Evolutionary conservation across 2,329 filamentous ascomycete genomes (phyloP).

Genomic region (Diaporthe longicolla): DNA sequence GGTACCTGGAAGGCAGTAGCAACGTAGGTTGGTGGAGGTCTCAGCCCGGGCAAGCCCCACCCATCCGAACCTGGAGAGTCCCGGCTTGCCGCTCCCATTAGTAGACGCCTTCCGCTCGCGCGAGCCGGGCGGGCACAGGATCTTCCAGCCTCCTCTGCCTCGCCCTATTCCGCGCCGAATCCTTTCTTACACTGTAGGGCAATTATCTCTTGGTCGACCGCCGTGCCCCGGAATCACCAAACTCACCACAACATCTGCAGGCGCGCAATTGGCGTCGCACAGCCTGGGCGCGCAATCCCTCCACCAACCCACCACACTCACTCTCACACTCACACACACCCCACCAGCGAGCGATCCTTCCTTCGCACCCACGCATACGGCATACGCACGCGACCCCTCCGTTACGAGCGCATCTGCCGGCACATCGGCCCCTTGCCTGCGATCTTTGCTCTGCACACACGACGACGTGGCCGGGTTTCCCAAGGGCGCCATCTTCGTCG

Average conservation of each 20-base stretch:
- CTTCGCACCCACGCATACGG: neutral
- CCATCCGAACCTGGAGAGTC: slow-evolving; percentile 28
- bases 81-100: slow-evolving; percentile 34
- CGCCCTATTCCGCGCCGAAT: slow-evolving; percentile 37
- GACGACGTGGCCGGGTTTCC: slow-evolving; percentile 7
- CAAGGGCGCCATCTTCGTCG: slow-evolving; percentile 30
- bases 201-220: neutral
- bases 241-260: slow-evolving; percentile 22
- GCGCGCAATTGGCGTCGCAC: slow-evolving; percentile 39
- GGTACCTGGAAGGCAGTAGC: slow-evolving; percentile 15
- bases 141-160: slow-evolving; percentile 31
- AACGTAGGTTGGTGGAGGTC: slow-evolving; percentile 31
- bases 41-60: slow-evolving; percentile 32
- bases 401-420: slow-evolving; percentile 24
- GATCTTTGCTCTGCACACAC: neutral
- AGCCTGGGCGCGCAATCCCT: slow-evolving; percentile 13
- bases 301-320: too few relatives aligned
- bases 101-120: slow-evolving; percentile 38
- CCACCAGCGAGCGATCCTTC: slow-evolving; percentile 4
- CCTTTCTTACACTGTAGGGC: slow-evolving; percentile 2
- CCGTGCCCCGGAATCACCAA: slow-evolving; percentile 22
- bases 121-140: slow-evolving; percentile 16
- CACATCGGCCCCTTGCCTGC: slow-evolving; percentile 20
- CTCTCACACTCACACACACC: neutral
- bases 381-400: neutral